Evolutionary conservation across 345 rosid species (phyloP), one percentile per base, ranked within the genome.

Genomic region (Combretum micranthum): DNA sequence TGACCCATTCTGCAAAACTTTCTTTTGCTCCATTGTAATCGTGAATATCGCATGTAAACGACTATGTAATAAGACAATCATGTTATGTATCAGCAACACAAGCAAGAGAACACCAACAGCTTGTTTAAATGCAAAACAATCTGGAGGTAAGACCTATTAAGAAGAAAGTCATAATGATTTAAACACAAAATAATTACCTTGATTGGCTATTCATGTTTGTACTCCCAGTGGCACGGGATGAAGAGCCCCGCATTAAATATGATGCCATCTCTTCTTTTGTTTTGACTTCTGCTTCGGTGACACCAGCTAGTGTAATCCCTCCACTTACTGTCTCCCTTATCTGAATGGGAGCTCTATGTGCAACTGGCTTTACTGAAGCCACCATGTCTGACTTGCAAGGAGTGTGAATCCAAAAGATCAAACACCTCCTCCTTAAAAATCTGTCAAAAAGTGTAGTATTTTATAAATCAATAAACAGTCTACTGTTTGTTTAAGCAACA

Each of bases 181-280:
- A 62, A 25, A 43, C 16, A 50, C 23, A 18, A 42, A 57, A 59
- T 14, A 26, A 18, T 21, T 53, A 89, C 99, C 99, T 93, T 14
- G 99, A 93, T 64, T 90, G 99, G 64, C 88, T 93, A 64, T 93
- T 90, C 99, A 93, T 93, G 50, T 90, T 90, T 13, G 99, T 93
- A 64, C 99, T 93, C 15, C 78, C 99, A 56, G 99, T 93, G 20
- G 99, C 99, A 50, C 97, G 95, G 50, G 80, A 22, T 62, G 85
- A 50, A 46, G 99, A 93, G 57, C 99, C 99, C 13, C 88, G 72
- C 0, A 83, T 80, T n/a, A 81, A 61, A 70, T 64, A 79, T 0
- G 84, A 82, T 2, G 83, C 82, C 99, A 93, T 93, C 74, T 93
- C 99, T 69, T 87, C 97, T 65, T 83, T 90, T 9, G 78, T 79